Conservation (phyloP, 163 green algal species). For the Coccomyxa subellipsoidea region DNA sequence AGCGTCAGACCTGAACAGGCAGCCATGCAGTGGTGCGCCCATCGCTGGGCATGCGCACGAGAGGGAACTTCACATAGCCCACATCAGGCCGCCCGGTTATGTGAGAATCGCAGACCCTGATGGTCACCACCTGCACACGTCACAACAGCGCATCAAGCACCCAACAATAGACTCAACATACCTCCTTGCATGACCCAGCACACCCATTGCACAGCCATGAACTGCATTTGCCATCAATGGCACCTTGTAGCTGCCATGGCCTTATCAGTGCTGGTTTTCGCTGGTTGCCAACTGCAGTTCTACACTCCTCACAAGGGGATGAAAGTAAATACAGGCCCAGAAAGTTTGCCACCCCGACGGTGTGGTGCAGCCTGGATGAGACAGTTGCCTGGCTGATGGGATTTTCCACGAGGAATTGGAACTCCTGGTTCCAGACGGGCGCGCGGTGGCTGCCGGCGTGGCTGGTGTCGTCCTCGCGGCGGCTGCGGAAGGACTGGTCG, state of each 20-base stretch:
- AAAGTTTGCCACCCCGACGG: not conserved
- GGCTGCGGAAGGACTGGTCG: constrained; percentile 73
- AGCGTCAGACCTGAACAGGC: constrained; percentile 48
- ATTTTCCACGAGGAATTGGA: constrained; percentile 95
- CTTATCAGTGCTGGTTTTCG: no score
- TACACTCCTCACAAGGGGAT: no score
- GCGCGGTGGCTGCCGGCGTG: constrained; percentile 63
- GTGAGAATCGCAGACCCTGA: constrained; percentile 78
- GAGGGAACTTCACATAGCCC: constrained; percentile 56
- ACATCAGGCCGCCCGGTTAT: constrained; percentile 82
- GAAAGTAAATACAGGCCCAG: not conserved
- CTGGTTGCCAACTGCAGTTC: not conserved
- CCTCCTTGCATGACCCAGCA: no score
- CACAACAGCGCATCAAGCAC: not conserved
- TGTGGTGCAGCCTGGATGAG: not conserved
- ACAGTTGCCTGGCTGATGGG: constrained; percentile 48
- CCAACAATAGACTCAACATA: not conserved
- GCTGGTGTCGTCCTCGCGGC: constrained; percentile 83
- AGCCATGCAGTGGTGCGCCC: constrained; percentile 72
- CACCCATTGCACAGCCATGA: no score
- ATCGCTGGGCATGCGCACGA: constrained; percentile 47
- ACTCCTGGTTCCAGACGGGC: constrained; percentile 96
- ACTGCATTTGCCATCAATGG: no score
- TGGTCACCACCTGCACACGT: constrained; percentile 66
- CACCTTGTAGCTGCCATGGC: no score